phyloP scores from a whole-genome alignment of 2,329 filamentous ascomycete genomes.

The Penicillium glabrum region DNA sequence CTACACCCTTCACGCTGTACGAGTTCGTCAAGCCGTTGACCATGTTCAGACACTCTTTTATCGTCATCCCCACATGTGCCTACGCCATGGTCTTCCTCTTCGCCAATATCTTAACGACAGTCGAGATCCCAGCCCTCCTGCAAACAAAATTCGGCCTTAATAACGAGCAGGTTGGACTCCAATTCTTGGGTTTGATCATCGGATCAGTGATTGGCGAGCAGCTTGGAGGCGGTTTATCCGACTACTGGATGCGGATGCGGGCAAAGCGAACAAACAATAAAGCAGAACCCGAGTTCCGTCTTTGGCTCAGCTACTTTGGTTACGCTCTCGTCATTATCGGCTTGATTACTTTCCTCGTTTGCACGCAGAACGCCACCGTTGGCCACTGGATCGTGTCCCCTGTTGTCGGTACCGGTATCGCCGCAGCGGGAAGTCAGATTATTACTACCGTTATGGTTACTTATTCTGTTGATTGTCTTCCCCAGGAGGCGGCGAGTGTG shows the following conservation, averaged over 20 bases:
- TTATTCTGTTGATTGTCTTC: constrained; percentile 60
- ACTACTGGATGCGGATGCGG: constrained; percentile 56
- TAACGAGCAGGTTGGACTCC: constrained; percentile 59
- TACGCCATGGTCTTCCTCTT: constrained; percentile 62
- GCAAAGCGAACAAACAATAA: constrained; percentile 34
- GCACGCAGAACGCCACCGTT: constrained; percentile 46
- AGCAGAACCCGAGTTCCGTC: constrained; percentile 53
- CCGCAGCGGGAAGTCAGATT: constrained; percentile 60
- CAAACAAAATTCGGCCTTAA: constrained; percentile 58
- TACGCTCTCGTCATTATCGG: constrained; percentile 55
- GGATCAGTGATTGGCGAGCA: constrained; percentile 62
- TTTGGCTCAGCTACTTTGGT: constrained; percentile 60
- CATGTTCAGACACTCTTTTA: constrained; percentile 47
- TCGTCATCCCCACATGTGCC: constrained; percentile 54
- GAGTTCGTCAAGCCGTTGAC: constrained; percentile 56
- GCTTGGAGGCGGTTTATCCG: constrained; percentile 56
- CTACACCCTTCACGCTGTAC: constrained; percentile 46
- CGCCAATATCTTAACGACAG: constrained; percentile 54
- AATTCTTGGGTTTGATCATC: constrained; percentile 60
- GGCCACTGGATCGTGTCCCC: constrained; percentile 58
- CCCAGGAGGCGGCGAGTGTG: constrained; percentile 55
- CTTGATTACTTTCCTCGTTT: constrained; percentile 58
- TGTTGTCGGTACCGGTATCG: constrained; percentile 55
- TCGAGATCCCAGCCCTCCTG: constrained; percentile 62
- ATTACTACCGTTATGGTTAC: constrained; percentile 65